Evolutionary conservation across 2,329 filamentous ascomycete species (phyloP).

Genomic region (Colletotrichum lentis): DNA sequence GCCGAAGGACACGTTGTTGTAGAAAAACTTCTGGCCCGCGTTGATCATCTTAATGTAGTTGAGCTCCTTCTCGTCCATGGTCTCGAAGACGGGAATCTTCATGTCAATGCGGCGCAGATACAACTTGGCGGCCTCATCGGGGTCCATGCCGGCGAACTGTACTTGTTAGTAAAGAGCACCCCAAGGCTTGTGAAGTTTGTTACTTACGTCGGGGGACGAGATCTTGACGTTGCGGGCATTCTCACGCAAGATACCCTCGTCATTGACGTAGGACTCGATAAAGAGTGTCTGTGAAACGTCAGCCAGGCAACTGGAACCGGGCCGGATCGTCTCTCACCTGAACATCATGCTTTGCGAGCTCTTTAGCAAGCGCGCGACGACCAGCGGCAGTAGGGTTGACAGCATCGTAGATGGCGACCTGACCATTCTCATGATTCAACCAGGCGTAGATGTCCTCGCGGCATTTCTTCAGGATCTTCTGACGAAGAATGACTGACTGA

Average conservation of each 20-base stretch:
- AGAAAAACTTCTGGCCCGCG: slow-evolving; percentile 88
- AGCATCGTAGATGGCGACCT: slow-evolving; percentile 98
- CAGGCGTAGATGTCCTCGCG: slow-evolving; percentile 97
- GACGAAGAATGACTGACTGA: slow-evolving; percentile 88
- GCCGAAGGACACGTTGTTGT: slow-evolving; percentile 97
- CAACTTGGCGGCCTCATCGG: slow-evolving; percentile 89
- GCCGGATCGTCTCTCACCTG: slow-evolving; percentile 63
- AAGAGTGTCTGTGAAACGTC: slow-evolving; percentile 77
- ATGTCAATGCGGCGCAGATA: slow-evolving; percentile 90
- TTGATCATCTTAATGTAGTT: slow-evolving; percentile 99
- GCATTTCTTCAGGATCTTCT: slow-evolving; percentile 98
- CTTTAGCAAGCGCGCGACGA: slow-evolving; percentile 85
- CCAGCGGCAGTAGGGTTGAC: slow-evolving; percentile 90
- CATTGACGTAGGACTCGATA: slow-evolving; percentile 94
- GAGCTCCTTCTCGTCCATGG: slow-evolving; percentile 91
- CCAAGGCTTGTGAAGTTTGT: background rate
- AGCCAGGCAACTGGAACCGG: background rate
- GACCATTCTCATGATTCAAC: slow-evolving; percentile 95
- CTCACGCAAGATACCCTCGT: slow-evolving; percentile 91
- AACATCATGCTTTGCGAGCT: slow-evolving; percentile 97
- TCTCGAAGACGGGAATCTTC: slow-evolving; percentile 95
- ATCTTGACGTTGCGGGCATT: slow-evolving; percentile 98
- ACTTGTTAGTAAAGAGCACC: slow-evolving; percentile 36
- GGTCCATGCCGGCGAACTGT: slow-evolving; percentile 88
- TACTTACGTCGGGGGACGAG: slow-evolving; percentile 85